Base-by-base conservation (phyloP, 768 basidiomycete genomes). In the Tricholoma hemisulphureum region DNA sequence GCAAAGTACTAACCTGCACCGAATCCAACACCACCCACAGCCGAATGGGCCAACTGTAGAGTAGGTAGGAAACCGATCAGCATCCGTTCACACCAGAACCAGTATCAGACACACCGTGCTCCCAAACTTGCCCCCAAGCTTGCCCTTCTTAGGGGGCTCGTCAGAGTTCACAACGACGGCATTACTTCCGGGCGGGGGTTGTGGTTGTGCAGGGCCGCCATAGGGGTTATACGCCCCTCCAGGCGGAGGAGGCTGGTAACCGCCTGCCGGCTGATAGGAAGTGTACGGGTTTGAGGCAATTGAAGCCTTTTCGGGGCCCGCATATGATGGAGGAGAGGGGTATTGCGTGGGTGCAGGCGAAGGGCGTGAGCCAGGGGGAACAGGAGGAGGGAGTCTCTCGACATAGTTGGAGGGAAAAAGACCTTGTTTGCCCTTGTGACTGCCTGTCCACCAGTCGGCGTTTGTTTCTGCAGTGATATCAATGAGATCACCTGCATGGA, bases 371-470 rank as follows among this genome's bases (percentile, higher is more conserved):
- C 59, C 45, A 14, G 66, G 58, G 37, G 39, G 32, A 26, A 58
- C 23, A 34, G 62, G 29, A 21, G 50, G 64, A n/a, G 53, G 62
- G 49, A 77, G 63, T 64, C 81, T 86, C 73, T 91, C 84, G 37
- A 91, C 88, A 54, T 91, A 82, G 61, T 83, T 83, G 11, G 87
- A 80, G 0, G 93, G 93, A 77, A 95, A 91, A 34, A 94, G 78
- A 4, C 87, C 93, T 55, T 86, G 81, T 57, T 74, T 79, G 23
- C 86, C 86, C 31, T 85, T 80, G 56, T 80, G 64, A 58, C 71
- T 77, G 24, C 93, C 93, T 7, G 80, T 83, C 92, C 91, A 96
- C 93, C 93, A 95, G 69, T 95, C 93, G 3, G 77, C 77, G 57
- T 94, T 93, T 45, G 84, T 88, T 67, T 94, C 90, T 57, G 87